Evolutionary conservation across 495 filamentous ascomycete genomes (phyloP).

Genomic region (Penicillium waksmanii): DNA sequence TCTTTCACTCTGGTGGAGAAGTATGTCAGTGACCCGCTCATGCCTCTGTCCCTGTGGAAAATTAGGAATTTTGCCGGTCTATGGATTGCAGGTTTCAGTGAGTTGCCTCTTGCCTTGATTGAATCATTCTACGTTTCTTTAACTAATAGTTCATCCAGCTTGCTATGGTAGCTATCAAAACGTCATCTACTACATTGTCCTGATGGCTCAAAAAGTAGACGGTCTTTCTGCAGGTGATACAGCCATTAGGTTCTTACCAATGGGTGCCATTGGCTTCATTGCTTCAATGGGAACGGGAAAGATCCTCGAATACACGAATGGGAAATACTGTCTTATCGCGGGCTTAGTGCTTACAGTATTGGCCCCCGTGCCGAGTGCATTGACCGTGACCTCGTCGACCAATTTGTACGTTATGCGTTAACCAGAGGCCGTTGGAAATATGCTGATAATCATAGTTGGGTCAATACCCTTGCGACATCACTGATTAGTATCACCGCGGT

Average conservation of each 20-base stretch:
- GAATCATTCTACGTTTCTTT: not conserved
- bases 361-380: conserved; percentile 37
- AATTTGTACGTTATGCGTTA: conserved; percentile 31
- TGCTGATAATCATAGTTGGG: conserved; percentile 32
- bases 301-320: conserved; percentile 40
- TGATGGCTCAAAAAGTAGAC: conserved; percentile 41
- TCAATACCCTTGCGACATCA: conserved; percentile 40
- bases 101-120: conserved; percentile 8
- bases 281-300: conserved; percentile 42
- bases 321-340: conserved; percentile 37
- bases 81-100: conserved; percentile 45
- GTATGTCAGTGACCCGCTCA: conserved; percentile 38
- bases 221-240: conserved; percentile 37
- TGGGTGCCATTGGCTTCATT: conserved; percentile 42
- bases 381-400: conserved; percentile 30
- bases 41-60: conserved; percentile 41
- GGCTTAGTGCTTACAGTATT: conserved; percentile 36
- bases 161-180: conserved; percentile 46
- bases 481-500: conserved; percentile 46
- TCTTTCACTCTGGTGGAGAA: conserved; percentile 42
- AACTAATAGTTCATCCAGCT: conserved; percentile 28
- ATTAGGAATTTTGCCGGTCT: conserved; percentile 43
- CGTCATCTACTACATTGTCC: conserved; percentile 44
- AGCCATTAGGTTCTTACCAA: conserved; percentile 40
- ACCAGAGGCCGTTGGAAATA: not conserved